Evolutionary conservation across 805 yeast species (phyloP), one percentile per base, ranked within the genome.

Genomic region (Candida yuanshanica): DNA sequence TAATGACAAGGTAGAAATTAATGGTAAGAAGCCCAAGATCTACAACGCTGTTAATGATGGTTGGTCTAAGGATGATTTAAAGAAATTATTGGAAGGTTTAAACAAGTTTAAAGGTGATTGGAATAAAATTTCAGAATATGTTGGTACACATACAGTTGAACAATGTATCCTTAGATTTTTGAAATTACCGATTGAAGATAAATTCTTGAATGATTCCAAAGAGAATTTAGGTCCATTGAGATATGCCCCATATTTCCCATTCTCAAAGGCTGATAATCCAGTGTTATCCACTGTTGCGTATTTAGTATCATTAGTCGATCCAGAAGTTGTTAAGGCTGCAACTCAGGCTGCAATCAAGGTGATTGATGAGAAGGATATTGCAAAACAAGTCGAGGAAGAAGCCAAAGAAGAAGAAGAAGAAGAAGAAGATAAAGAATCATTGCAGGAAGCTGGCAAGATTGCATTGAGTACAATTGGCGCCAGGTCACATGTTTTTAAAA

Each of bases 271-370:
- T 22, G 98, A 93, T 52, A 93, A 93, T 61, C 99, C 99, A 2
- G 89, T 93, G 4, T 73, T 93, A 67, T 83, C 95, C 27, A 91
- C 95, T n/a, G 74, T 93, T 47, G 82, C 96, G 12, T 93, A 90
- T 62, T 68, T 93, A 63, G 80, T 90, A 0, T 81, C 87, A 29
- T 64, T 90, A 37, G 95, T 89, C 14, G 96, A 91, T 54, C 83
- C 91, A 11, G 83, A 82, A 32, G 84, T 84, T 18, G 96, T 91
- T 1, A 78, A 80, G 42, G 88, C 90, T 10, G 95, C 95, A 25
- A 82, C 95, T 7, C 64, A 56, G 23, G 66, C 80, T 37, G 89
- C 88, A 0, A 70, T 79, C 6, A 45, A 49, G 27, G 41, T 55
- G n/a, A 50, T 48, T 9, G 56, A 53, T 38, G 55, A 51, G 23